Evolutionary conservation across 257 asterid genomes (phyloP).

Genomic region (Ilex asprella): DNA sequence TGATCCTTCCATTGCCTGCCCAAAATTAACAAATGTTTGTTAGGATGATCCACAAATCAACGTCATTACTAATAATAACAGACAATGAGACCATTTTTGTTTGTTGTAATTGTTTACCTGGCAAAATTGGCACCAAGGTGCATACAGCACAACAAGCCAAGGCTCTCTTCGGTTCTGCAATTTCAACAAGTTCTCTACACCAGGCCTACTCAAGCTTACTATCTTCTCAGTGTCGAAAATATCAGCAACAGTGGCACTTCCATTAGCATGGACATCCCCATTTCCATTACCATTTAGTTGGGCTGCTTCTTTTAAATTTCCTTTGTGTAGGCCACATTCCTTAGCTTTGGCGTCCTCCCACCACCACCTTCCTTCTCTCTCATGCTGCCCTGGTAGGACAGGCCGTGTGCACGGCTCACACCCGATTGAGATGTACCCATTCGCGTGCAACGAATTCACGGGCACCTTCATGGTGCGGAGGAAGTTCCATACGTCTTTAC

Average conservation of each 20-base stretch:
- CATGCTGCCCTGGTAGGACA: slow-evolving; percentile 80
- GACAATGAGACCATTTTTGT: background rate
- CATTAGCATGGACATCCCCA: slow-evolving; percentile 32
- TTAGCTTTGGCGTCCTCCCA: slow-evolving; percentile 96
- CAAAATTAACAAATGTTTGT: background rate
- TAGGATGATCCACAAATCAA: background rate
- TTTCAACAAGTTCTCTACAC: slow-evolving; percentile 65
- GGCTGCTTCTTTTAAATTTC: slow-evolving; percentile 51
- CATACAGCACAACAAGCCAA: slow-evolving; percentile 77
- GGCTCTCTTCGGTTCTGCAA: slow-evolving; percentile 61
- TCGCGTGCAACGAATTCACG: slow-evolving; percentile 59
- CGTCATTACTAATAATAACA: background rate
- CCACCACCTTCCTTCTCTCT: slow-evolving; percentile 97
- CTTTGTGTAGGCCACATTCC: slow-evolving; percentile 88
- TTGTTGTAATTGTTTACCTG: slow-evolving; percentile 27
- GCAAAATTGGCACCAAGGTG: slow-evolving; percentile 92
- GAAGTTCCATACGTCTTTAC: slow-evolving; percentile 67
- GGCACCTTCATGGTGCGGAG: slow-evolving; percentile 71
- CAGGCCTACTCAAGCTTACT: slow-evolving; percentile 57
- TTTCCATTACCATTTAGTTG: slow-evolving; percentile 30
- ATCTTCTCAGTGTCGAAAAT: slow-evolving; percentile 39
- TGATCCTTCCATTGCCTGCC: slow-evolving; percentile 62
- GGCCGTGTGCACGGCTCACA: slow-evolving; percentile 93
- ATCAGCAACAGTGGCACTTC: slow-evolving; percentile 30
- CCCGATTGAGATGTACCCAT: slow-evolving; percentile 75